These are phyloP conservation scores for Solanum hybrid DNA, from an alignment of 305 asterid genomes.

Conservation along the genomic window DNA sequence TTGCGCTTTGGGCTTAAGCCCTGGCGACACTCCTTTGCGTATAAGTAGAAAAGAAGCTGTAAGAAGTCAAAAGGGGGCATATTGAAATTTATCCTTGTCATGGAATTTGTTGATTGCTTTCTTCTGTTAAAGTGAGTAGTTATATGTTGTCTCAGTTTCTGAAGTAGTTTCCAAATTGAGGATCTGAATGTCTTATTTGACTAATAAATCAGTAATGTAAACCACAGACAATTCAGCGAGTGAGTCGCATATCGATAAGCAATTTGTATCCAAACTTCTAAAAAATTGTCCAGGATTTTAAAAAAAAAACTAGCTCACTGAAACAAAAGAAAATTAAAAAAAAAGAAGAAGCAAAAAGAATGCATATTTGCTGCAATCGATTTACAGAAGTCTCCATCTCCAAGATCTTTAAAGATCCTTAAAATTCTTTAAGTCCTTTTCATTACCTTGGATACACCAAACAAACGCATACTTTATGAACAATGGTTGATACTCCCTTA, in stretches of 20 bases:
- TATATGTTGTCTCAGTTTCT: background rate
- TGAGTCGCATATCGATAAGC: background rate
- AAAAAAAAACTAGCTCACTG: background rate
- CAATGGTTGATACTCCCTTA: background rate
- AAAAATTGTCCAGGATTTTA: background rate
- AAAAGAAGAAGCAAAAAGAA: background rate
- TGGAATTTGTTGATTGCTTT: background rate
- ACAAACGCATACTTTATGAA: background rate
- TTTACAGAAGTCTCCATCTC: background rate
- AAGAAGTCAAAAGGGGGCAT: background rate
- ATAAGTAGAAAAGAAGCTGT: background rate
- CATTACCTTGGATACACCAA: background rate
- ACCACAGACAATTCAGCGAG: background rate
- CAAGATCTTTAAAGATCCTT: background rate
- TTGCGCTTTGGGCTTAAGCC: background rate
- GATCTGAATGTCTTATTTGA: background rate
- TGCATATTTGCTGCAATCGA: background rate
- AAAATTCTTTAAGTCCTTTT: background rate
- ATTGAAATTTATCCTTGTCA: background rate
- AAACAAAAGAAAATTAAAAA: background rate
- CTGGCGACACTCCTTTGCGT: background rate
- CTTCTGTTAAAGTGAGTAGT: background rate
- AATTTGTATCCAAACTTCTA: background rate
- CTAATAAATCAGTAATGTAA: background rate
- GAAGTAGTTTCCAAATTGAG: background rate